A percentile compares a stretch with the other conserved stretches of the same genome.
Conservation (phyloP, 139 green algal species). For the Asterochloris erici region DNA sequence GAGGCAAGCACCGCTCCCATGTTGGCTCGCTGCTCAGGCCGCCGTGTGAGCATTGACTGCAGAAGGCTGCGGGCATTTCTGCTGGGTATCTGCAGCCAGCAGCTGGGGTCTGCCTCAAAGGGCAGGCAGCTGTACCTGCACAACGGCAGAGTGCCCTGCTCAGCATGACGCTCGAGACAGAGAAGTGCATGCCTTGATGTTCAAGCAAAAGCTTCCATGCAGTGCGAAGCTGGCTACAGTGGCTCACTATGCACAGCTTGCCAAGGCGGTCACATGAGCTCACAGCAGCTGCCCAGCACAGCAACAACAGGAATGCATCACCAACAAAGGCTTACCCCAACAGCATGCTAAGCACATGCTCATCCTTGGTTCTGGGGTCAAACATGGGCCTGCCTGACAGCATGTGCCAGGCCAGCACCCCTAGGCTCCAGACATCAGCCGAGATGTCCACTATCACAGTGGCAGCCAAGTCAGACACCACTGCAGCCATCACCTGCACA, state of each 20-base stretch:
- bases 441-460: neutral
- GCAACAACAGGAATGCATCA: neutral
- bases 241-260: no score
- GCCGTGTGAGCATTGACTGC: constrained; percentile 6
- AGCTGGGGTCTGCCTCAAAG: constrained; percentile 7
- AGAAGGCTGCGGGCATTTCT: neutral
- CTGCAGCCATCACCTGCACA: constrained; percentile 8
- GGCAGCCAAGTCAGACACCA: neutral
- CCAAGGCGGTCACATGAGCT: no score
- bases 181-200: no score
- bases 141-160: no score
- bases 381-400: constrained; percentile 5
- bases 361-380: constrained; percentile 2
- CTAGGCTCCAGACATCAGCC: constrained; percentile 10
- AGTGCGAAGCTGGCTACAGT: no score
- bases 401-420: constrained; percentile 10
- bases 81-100: constrained; percentile 7
- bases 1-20: neutral
- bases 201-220: no score
- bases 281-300: neutral
- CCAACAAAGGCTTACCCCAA: neutral
- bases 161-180: no score
- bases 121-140: constrained; percentile 14
- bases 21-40: constrained; percentile 7
- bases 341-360: constrained; percentile 11